These are phyloP conservation scores for Lachancea cidri DNA, from an alignment of 805 yeast genomes.

Conservation along the genomic window DNA sequence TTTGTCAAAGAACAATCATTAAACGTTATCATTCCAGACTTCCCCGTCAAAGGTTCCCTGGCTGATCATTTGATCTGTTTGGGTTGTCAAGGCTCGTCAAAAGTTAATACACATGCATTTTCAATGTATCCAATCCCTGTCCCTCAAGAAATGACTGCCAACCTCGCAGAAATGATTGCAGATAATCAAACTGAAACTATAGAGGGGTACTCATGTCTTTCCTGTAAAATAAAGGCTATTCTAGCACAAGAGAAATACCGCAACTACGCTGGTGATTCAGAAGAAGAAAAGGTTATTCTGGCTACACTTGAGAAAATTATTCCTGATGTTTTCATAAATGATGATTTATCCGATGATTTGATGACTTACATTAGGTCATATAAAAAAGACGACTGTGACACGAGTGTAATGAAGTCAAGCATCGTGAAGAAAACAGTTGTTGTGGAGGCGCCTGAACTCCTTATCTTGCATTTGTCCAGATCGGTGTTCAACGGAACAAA, in stretches of 20 bases:
- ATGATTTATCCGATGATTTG: conserved; percentile 52
- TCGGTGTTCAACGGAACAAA: conserved; percentile 68
- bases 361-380: conserved; percentile 45
- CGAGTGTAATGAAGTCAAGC: conserved; percentile 49
- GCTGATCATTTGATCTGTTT: conserved; percentile 67
- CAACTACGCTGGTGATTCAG: conserved; percentile 12
- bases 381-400: conserved; percentile 38
- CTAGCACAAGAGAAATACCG: conserved; percentile 32
- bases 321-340: conserved; percentile 48
- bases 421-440: conserved; percentile 63
- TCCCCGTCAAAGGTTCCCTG: conserved; percentile 69
- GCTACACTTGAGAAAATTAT: conserved; percentile 35
- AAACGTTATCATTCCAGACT: conserved; percentile 42
- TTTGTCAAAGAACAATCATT: conserved; percentile 21
- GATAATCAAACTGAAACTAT: conserved; percentile 60
- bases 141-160: conserved; percentile 49
- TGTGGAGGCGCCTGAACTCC: conserved; percentile 60
- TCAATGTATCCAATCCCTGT: conserved; percentile 69
- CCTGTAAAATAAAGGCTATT: conserved; percentile 54
- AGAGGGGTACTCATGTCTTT: conserved; percentile 74
- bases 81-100: conserved; percentile 57
- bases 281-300: conserved; percentile 33
- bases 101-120: conserved; percentile 54
- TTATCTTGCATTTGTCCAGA: conserved; percentile 81
- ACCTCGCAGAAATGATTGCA: conserved; percentile 49